These are phyloP conservation scores for Lepidium aucheri DNA, from an alignment of 345 rosid species.

Conservation along the genomic window DNA sequence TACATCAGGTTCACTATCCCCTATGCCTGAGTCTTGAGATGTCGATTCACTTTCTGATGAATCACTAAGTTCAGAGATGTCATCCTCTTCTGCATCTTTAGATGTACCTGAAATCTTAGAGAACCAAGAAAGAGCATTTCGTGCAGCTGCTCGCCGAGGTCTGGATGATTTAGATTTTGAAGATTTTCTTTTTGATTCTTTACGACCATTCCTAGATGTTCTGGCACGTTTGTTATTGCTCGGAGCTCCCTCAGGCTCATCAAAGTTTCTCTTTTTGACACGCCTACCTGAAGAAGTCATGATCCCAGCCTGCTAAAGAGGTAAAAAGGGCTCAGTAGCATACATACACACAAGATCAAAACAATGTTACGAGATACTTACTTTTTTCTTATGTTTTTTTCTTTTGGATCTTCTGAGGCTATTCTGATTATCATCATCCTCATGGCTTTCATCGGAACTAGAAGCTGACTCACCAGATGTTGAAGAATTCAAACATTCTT, in stretches of 20 bases:
- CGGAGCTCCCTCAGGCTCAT: conserved; percentile 53
- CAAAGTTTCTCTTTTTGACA: conserved; percentile 77
- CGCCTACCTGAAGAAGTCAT: conserved; percentile 94
- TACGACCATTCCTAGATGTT: conserved; percentile 51
- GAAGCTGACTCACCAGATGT: conserved; percentile 53
- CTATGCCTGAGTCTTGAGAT: conserved; percentile 45
- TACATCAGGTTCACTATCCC: conserved; percentile 59
- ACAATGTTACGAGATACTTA: conserved; percentile 26
- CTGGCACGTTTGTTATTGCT: conserved; percentile 34
- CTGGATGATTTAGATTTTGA: conserved; percentile 63
- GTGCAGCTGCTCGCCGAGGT: conserved; percentile 96
- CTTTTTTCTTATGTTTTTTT: conserved; percentile 64
- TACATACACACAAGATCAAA: conserved; percentile 2
- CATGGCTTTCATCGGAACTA: conserved; percentile 55
- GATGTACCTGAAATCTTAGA: conserved; percentile 76
- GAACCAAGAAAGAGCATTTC: conserved; percentile 80
- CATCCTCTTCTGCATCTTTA: conserved; percentile 67
- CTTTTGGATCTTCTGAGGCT: conserved; percentile 60
- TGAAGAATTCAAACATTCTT: conserved; percentile 56
- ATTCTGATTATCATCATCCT: conserved; percentile 51
- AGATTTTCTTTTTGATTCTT: conserved; percentile 46
- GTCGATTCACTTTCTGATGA: conserved; percentile 66
- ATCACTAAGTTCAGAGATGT: conserved; percentile 50
- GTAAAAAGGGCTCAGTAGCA: conserved; percentile 5
- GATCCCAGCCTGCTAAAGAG: conserved; percentile 50